Conservation (phyloP, 345 rosid species). For the Camelina laxa region DNA sequence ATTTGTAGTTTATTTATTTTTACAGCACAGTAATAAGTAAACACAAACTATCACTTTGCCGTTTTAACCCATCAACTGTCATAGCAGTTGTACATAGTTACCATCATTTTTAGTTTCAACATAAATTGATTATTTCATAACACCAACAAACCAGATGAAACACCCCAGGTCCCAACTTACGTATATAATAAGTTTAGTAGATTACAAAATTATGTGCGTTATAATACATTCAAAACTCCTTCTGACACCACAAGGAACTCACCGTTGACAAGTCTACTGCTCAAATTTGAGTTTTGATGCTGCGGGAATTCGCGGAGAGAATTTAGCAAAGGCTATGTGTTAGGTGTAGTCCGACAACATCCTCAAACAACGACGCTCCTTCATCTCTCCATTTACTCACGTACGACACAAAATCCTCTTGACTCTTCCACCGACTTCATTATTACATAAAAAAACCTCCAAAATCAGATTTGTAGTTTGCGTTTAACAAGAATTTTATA, state of each 20-base stretch:
- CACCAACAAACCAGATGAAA: too few species aligned
- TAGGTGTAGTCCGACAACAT: constrained; percentile 93
- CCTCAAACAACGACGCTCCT: constrained; percentile 81
- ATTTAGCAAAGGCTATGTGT: constrained; percentile 64
- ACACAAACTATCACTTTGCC: too few species aligned
- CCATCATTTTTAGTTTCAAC: too few species aligned
- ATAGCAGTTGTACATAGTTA: too few species aligned
- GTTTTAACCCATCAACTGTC: too few species aligned
- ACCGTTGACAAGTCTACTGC: constrained; percentile 16
- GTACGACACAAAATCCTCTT: constrained; percentile 77
- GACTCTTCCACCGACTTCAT: constrained; percentile 54
- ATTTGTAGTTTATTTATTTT: too few species aligned
- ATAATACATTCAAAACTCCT: constrained; percentile 1
- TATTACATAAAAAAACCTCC: background rate
- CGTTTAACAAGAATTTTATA: background rate
- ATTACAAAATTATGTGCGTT: background rate
- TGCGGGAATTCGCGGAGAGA: constrained; percentile 49
- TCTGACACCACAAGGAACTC: constrained; percentile 14
- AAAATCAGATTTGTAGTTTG: background rate
- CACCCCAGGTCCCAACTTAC: background rate
- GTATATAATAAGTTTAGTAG: background rate
- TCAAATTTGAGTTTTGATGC: constrained; percentile 17
- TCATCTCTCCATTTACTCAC: constrained; percentile 72
- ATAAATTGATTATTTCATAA: too few species aligned
- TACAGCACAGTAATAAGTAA: too few species aligned